Conservation (phyloP, 2,329 filamentous ascomycete genomes). For the Ascochyta fabae region DNA sequence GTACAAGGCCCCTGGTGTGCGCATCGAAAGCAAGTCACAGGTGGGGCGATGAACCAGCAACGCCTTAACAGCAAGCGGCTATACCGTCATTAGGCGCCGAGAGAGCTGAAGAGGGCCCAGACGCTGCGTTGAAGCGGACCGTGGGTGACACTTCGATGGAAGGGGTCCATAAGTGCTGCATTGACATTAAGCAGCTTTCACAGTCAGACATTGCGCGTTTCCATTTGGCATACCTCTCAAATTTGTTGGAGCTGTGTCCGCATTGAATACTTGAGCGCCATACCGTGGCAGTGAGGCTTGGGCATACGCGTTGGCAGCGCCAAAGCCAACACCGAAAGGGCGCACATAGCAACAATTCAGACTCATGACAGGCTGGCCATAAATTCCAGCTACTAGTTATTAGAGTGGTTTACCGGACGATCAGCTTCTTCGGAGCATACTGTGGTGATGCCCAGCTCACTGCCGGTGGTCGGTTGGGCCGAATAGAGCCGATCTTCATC, state of each 20-base stretch:
- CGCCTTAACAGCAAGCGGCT: neutral
- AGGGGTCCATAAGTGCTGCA: neutral
- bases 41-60: neutral
- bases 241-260: neutral
- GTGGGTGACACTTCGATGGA: neutral
- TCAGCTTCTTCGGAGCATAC: neutral
- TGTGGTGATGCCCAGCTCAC: neutral
- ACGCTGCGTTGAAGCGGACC: neutral
- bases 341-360: neutral
- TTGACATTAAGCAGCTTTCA: neutral
- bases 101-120: neutral
- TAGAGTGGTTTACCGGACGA: too few species aligned
- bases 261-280: neutral
- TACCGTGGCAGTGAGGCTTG: neutral
- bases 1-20: neutral
- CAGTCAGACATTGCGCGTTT: neutral
- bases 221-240: neutral
- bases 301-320: neutral
- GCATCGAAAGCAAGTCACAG: neutral
- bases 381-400: too few species aligned
- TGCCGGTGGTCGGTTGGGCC: neutral
- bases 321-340: neutral
- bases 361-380: too few species aligned
- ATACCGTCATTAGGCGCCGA: neutral
- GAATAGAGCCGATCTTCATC: conserved; percentile 3